Evolutionary conservation across 768 basidiomycete species (phyloP).

Genomic region (Pisolithus marmoratus): DNA sequence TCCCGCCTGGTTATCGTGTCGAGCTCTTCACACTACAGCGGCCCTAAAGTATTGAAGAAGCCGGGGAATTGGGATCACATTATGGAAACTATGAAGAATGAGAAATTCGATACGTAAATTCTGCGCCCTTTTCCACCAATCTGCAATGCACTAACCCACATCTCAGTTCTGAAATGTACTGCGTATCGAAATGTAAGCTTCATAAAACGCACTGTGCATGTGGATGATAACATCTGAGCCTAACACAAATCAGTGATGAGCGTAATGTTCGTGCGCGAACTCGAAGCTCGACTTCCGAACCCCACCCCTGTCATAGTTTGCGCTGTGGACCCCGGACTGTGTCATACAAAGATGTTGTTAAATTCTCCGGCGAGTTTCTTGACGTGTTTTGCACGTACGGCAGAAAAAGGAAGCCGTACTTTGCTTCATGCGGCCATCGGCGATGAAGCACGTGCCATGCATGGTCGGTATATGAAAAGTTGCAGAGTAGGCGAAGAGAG

Average conservation of each 20-base stretch:
- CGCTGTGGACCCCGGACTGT: conserved; percentile 32
- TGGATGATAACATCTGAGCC: no score
- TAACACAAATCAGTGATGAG: conserved; percentile 26
- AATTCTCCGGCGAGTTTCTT: not conserved
- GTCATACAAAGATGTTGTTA: conserved; percentile 21
- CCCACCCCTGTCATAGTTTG: conserved; percentile 25
- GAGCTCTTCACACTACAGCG: conserved; percentile 22
- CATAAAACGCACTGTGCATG: no score
- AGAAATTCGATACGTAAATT: conserved; percentile 2
- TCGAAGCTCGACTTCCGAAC: conserved; percentile 26
- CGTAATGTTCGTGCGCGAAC: conserved; percentile 32
- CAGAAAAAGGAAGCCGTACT: conserved; percentile 32
- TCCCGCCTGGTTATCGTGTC: conserved; percentile 28
- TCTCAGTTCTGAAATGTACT: not conserved
- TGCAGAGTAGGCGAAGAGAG: conserved; percentile 26
- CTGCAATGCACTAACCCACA: not conserved
- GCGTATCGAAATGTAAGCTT: not conserved
- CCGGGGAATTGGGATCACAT: conserved; percentile 18
- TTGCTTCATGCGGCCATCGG: conserved; percentile 30
- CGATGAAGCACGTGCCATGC: conserved; percentile 14
- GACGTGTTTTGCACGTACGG: conserved; percentile 21
- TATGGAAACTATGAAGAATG: conserved; percentile 22
- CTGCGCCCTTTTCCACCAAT: not conserved
- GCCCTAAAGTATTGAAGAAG: conserved; percentile 8
- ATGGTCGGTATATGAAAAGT: conserved; percentile 27